Base-by-base conservation (phyloP, 768 basidiomycete genomes). In the Porphyrellus cyaneotinctus region DNA sequence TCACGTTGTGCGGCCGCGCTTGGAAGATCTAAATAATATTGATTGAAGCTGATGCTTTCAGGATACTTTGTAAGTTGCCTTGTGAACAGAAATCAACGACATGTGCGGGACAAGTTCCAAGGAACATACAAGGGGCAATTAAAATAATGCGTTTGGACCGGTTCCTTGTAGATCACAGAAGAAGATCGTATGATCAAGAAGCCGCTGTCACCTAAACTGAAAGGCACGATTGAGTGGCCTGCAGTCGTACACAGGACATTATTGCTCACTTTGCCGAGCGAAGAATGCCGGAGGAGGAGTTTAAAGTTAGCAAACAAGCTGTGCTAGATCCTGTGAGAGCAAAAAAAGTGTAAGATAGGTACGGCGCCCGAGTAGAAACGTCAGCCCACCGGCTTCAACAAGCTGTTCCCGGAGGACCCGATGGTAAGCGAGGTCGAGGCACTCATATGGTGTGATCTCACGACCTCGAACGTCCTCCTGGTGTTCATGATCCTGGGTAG, bases 151-250 rank as follows among this genome's bases (percentile, higher is more conserved):
- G 70, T 70, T 50, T 70, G 69, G 0, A 23, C 51, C 20, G 64
- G 64, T 35, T 69, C 63, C 57, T 39, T 75, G 64, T 89, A 75
- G 39, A 85, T 72, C 26, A 89, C 74, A 14, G 81, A 74, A 23
- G 84, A 83, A 15, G 83, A 80, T 32, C 88, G 83, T 52, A 88
- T 79, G 42, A 89, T 82, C 55, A 79, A 74, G 65, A 81, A 89
- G 8, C 87, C 87, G 52, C 87, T 89, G 66, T 90, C 87, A n/a
- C 87, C 87, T 58, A 90, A 72, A 64, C 87, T 90, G 51, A 42
- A 56, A 33, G 41, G 43, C 52, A 56, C 33, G 23, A 46, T 41
- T 51, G 39, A 53, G 43, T 48, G 41, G 33, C 26, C 36, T 37
- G 43, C 48, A 42, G 44, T 17, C 46, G 36, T 44, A 41, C 39